Conservation (phyloP, 805 yeast species). For the Lipomyces spencermartinsiae region DNA sequence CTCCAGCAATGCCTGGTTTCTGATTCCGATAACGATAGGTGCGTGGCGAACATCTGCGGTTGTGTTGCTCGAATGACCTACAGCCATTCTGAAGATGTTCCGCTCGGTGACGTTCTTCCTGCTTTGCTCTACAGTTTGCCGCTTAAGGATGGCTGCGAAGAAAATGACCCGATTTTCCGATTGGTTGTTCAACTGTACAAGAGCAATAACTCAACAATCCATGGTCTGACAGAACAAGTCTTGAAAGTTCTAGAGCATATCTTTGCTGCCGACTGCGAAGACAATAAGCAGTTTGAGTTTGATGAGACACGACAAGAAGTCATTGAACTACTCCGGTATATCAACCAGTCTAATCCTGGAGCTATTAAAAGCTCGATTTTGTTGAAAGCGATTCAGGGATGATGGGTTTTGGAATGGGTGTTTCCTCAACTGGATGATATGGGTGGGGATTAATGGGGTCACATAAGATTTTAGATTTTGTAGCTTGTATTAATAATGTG, state of each 20-base stretch:
- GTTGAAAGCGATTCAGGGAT: constrained; percentile 14
- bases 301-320: constrained; percentile 70
- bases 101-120: constrained; percentile 78
- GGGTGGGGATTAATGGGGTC: not conserved
- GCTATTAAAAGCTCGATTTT: constrained; percentile 15
- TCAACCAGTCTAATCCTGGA: constrained; percentile 70
- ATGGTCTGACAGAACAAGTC: constrained; percentile 49
- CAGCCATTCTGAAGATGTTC: constrained; percentile 73
- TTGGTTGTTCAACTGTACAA: constrained; percentile 73
- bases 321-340: constrained; percentile 71
- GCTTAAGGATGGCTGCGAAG: constrained; percentile 85
- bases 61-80: constrained; percentile 92
- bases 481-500: not conserved
- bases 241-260: constrained; percentile 72
- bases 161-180: constrained; percentile 87
- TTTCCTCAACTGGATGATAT: not conserved
- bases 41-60: constrained; percentile 88
- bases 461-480: not conserved
- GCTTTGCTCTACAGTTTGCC: constrained; percentile 80
- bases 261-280: constrained; percentile 77
- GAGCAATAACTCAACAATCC: constrained; percentile 60
- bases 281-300: constrained; percentile 76
- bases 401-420: not conserved
- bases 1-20: constrained; percentile 76
- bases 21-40: constrained; percentile 64